Evolutionary conservation across 495 filamentous ascomycete species (phyloP).

Genomic region (Copromyces sp.): DNA sequence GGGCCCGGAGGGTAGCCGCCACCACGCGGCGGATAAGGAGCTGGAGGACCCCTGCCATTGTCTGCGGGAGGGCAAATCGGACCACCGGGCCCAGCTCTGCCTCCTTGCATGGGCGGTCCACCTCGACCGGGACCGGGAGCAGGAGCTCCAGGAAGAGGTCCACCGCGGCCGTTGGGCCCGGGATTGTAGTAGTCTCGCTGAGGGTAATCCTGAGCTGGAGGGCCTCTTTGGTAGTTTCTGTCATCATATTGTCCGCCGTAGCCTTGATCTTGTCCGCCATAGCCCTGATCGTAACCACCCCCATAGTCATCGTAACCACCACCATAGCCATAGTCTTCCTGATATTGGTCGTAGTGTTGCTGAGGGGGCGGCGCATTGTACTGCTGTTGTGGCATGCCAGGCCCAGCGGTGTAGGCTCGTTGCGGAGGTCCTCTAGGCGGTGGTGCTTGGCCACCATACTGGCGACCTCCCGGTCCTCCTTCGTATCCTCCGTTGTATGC

Average conservation of each 20-base stretch:
- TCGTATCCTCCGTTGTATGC: slow-evolving; percentile 40
- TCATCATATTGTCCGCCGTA: slow-evolving; percentile 31
- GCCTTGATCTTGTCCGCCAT: slow-evolving; percentile 23
- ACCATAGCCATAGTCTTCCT: slow-evolving; percentile 43
- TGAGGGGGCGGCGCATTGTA: slow-evolving; percentile 38
- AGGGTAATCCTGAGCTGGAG: slow-evolving; percentile 40
- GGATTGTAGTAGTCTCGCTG: slow-evolving; percentile 44
- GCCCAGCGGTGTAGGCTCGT: slow-evolving; percentile 30
- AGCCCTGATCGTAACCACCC: slow-evolving; percentile 29
- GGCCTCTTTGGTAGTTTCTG: slow-evolving; percentile 37
- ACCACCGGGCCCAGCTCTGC: slow-evolving; percentile 30
- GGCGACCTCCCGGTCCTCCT: slow-evolving; percentile 27
- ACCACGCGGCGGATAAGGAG: slow-evolving; percentile 20
- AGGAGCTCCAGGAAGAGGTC: slow-evolving; percentile 5
- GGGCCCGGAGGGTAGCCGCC: slow-evolving; percentile 24
- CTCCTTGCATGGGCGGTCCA: slow-evolving; percentile 27
- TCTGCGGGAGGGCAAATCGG: slow-evolving; percentile 30
- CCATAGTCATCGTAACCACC: slow-evolving; percentile 42
- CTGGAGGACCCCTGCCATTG: slow-evolving; percentile 25
- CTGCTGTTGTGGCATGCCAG: slow-evolving; percentile 33
- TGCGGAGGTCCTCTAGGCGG: slow-evolving; percentile 40
- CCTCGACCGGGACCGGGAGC: slow-evolving; percentile 23
- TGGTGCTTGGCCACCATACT: slow-evolving; percentile 37
- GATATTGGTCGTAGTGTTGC: slow-evolving; percentile 39
- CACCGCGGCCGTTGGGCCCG: slow-evolving; percentile 25